phyloP scores from a whole-genome alignment of 257 asterid species.

The Capsicum pubescens region DNA sequence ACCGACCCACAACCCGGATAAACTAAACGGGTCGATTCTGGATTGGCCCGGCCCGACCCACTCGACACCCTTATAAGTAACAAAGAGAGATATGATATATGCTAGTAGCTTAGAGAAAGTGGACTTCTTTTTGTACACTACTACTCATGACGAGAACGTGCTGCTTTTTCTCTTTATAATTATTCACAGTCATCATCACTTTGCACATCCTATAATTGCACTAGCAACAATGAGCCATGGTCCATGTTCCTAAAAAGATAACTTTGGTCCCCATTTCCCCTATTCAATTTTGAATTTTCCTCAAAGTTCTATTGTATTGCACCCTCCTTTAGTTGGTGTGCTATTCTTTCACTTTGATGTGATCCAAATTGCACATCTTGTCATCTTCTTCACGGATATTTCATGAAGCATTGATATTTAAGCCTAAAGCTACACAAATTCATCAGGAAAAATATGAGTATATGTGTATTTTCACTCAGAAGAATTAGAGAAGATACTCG shows the following conservation, averaged over 20 bases:
- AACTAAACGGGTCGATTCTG: too few species aligned
- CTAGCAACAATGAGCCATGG: background rate
- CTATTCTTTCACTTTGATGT: background rate
- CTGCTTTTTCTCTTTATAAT: background rate
- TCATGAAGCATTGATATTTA: too few species aligned
- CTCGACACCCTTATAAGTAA: background rate
- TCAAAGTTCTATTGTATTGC: constrained; percentile 4
- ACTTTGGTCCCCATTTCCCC: background rate
- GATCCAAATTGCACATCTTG: background rate
- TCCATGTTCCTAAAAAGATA: background rate
- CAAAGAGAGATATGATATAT: background rate
- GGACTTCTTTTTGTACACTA: background rate
- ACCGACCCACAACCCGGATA: too few species aligned
- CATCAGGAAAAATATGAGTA: background rate
- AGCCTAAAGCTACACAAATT: too few species aligned
- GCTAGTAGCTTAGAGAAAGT: background rate
- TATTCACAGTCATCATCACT: background rate
- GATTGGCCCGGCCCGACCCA: too few species aligned
- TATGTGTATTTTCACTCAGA: too few species aligned
- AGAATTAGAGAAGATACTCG: too few species aligned
- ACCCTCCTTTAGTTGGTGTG: background rate
- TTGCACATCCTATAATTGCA: constrained; percentile 24
- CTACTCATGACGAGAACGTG: constrained; percentile 28
- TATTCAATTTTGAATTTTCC: background rate
- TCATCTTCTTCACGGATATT: too few species aligned